Conservation (phyloP, 129 eudicot species). For the Arctium lappa region DNA sequence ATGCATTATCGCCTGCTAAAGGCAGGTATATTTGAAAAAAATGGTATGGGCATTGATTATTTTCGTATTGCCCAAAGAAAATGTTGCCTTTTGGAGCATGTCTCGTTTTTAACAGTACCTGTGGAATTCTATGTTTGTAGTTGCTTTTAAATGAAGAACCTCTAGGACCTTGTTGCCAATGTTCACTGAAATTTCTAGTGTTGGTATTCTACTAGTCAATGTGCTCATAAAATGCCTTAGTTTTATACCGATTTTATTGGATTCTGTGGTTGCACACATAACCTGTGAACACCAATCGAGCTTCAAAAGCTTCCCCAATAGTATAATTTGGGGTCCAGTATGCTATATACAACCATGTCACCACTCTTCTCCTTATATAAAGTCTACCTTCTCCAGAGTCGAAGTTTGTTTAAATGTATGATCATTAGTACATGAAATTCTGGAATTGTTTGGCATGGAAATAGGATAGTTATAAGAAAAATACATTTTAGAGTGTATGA, state of each 20-base stretch:
- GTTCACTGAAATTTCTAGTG: neutral
- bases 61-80: neutral
- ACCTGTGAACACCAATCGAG: neutral
- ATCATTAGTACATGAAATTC: neutral
- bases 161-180: conserved; percentile 8
- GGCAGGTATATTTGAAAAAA: neutral
- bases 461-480: neutral
- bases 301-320: neutral
- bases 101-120: neutral
- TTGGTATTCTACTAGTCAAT: conserved; percentile 12
- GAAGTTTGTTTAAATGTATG: neutral
- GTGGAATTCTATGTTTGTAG: neutral
- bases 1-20: neutral
- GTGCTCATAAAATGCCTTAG: neutral
- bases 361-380: neutral
- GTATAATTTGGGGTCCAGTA: too few species aligned
- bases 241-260: neutral
- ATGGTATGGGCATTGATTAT: neutral
- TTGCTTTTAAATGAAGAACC: conserved; percentile 13
- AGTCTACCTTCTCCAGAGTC: too few species aligned
- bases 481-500: neutral
- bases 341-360: neutral
- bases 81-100: conserved; percentile 3
- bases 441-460: neutral
- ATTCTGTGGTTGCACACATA: neutral